Percentiles rank a stretch among this genome's conserved stretches.
Evolutionary conservation across 192 early-diverging fungal genomes (phyloP).

Genomic region (Lobosporangium transversale): DNA sequence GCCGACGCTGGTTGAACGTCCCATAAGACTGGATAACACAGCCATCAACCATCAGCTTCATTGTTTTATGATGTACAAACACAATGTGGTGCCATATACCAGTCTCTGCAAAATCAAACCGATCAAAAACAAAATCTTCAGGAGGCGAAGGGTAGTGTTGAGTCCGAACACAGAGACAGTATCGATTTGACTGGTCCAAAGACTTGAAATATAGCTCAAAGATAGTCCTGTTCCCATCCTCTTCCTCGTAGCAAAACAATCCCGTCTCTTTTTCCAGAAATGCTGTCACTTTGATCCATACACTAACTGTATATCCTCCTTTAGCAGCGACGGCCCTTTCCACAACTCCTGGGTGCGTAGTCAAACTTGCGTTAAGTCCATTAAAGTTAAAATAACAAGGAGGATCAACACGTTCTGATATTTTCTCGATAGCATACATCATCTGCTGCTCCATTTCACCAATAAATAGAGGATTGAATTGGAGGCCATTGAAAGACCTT

Average conservation of each 20-base stretch:
- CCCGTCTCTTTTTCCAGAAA: conserved; percentile 55
- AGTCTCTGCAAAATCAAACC: conserved; percentile 53
- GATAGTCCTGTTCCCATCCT: conserved; percentile 47
- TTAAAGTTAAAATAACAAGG: conserved; percentile 57
- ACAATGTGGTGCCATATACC: conserved; percentile 57
- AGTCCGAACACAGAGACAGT: conserved; percentile 54
- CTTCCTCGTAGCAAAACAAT: conserved; percentile 54
- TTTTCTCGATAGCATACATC: conserved; percentile 57
- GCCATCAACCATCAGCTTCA: conserved; percentile 55
- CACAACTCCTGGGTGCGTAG: conserved; percentile 39
- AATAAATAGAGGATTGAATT: conserved; percentile 53
- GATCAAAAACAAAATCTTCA: conserved; percentile 56
- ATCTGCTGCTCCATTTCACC: conserved; percentile 56
- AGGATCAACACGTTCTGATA: conserved; percentile 56
- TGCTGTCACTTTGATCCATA: conserved; percentile 55
- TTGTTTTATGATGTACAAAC: conserved; percentile 53
- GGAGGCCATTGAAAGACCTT: conserved; percentile 3
- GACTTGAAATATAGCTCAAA: conserved; percentile 58
- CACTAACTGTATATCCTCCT: conserved; percentile 54
- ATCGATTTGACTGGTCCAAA: conserved; percentile 50
- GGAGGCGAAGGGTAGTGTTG: conserved; percentile 53
- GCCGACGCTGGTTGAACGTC: conserved; percentile 53
- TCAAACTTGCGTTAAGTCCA: conserved; percentile 45
- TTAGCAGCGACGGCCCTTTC: conserved; percentile 49
- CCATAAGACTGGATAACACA: conserved; percentile 53